Evolutionary conservation across 495 filamentous ascomycete genomes (phyloP), one percentile per base, ranked within the genome.

Genomic region (Amphirosellinia nigrospora): DNA sequence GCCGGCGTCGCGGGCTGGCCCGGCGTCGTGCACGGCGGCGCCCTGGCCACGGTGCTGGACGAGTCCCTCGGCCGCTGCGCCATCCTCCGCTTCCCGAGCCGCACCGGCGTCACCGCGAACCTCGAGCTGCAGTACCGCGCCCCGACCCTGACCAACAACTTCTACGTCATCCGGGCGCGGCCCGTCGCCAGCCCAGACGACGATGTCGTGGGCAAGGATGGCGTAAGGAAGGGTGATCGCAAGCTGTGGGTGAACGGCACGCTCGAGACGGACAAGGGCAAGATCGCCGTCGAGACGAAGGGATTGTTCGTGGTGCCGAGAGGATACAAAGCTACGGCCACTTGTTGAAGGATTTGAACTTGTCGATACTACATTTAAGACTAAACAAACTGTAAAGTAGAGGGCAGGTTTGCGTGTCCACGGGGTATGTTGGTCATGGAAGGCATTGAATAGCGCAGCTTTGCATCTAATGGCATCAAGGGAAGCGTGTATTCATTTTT

Each of bases 21-120:
- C n/a, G 86, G 86, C 2, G 81, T 93, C 26, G 88, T 91, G 62
- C 93, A 96, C 79, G 93, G 93, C 21, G 93, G 93, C 21, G 83
- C 85, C 3, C 82, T 93, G 45, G 92, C 89, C 4, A 94, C 91
- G 0, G 74, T 94, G 9, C 77, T 94, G 39, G 91, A 93, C 76
- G 93, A 96, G 79, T 82, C 79, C 19, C 79, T 89, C 63, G 88
- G 85, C 8, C 75, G 87, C 28, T 84, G 83, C 48, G 87, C 87
- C 16, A 80, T 88, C 46, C 70, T 81, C 63, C 66, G 73, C 53
- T 82, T 82, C 76, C 78, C 78, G 0, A 79, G 78, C 26, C 62
- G 73, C 70, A 78, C 83, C 28, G 89, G 86, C 0, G 83, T 92
- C 53, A 92, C 90, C 28, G 89, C 89, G 4, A 88, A 87, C 50